phyloP scores from a whole-genome alignment of 768 basidiomycete species.

The Dendrothele bispora region DNA sequence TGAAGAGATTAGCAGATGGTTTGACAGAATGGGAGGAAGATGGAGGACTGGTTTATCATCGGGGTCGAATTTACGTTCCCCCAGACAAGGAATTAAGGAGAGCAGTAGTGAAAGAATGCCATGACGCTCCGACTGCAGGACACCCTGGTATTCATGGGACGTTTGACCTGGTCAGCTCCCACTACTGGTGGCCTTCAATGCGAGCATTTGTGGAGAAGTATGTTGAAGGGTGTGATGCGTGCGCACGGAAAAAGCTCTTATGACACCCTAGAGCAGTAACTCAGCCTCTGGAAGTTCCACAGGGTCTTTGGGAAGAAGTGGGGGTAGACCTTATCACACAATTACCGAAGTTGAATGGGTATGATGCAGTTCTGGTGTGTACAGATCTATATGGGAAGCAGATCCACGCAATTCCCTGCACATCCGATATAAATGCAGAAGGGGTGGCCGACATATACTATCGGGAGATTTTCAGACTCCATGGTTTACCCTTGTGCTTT shows the following conservation, averaged over 20 bases:
- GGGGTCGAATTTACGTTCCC: too few relatives aligned
- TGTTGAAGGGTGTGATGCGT: conserved; percentile 23
- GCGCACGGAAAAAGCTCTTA: conserved; percentile 9
- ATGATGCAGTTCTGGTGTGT: conserved; percentile 15
- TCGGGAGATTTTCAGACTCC: conserved; percentile 6
- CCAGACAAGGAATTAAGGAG: too few relatives aligned
- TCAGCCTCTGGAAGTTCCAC: conserved; percentile 2
- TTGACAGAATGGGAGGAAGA: too few relatives aligned
- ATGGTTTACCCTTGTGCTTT: background rate
- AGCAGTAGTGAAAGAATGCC: too few relatives aligned
- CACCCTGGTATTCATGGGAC: too few relatives aligned
- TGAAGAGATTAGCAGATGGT: too few relatives aligned
- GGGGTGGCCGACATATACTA: conserved; percentile 16
- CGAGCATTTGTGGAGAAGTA: conserved; percentile 22
- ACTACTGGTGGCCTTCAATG: conserved; percentile 24
- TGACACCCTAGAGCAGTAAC: background rate
- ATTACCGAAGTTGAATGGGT: conserved; percentile 16
- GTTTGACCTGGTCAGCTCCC: too few relatives aligned
- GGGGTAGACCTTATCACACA: conserved; percentile 21
- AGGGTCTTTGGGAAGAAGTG: conserved; percentile 19
- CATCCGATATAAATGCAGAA: conserved; percentile 11
- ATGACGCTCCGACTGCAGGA: too few relatives aligned
- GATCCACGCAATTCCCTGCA: conserved; percentile 24
- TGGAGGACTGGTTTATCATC: too few relatives aligned
- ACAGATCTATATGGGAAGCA: conserved; percentile 25